Base-by-base conservation (phyloP, 768 basidiomycete species). In the Rhizopogon rudus region DNA sequence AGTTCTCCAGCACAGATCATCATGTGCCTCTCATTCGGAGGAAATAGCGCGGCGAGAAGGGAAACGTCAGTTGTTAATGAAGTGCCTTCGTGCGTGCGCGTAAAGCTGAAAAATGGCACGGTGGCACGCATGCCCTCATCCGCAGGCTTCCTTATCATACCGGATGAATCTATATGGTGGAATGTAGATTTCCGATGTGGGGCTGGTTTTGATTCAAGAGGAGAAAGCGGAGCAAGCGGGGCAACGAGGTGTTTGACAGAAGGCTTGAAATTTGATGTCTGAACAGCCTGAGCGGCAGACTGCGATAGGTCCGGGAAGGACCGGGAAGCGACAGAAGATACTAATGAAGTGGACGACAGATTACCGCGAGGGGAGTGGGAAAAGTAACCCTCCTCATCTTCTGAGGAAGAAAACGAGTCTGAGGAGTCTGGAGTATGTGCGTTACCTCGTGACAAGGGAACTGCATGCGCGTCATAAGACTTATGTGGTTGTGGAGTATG, bases 41-140 rank as follows among this genome's bases (percentile, higher is more conserved):
- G 85, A 67, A 92, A 93, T 7, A 91, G 70, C 37, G 81, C 73
- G 13, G 88, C 81, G 9, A 93, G 81, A 22, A 86, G 70, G 40
- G 77, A 73, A 9, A 84, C 81, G 51, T 88, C 87, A 3, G 89
- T 83, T 2, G 88, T 88, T 51, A 93, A 73, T 10, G 87, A 88
- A 22, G 88, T 86, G 2, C 87, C 87, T 67, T 91, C 90, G 20
- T 77, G 69, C 6, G 89, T 90, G 57, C 87, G 77, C 16, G 88
- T 91, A 64, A 91, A 87, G 59, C 82, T 87, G 70, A 91, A 84
- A 72, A 93, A 91, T 3, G 88, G 83, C n/a, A 85, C 76, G n/a
- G 50, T 57, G 12, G 59, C 49, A 44, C 54, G 58, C 42, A 17
- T 39, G 17, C 13, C 37, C n/a, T 54, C 48, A 6, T 55, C 35